Evolutionary conservation across 495 filamentous ascomycete species (phyloP).

Genomic region (Rostrohypoxylon terebratum): DNA sequence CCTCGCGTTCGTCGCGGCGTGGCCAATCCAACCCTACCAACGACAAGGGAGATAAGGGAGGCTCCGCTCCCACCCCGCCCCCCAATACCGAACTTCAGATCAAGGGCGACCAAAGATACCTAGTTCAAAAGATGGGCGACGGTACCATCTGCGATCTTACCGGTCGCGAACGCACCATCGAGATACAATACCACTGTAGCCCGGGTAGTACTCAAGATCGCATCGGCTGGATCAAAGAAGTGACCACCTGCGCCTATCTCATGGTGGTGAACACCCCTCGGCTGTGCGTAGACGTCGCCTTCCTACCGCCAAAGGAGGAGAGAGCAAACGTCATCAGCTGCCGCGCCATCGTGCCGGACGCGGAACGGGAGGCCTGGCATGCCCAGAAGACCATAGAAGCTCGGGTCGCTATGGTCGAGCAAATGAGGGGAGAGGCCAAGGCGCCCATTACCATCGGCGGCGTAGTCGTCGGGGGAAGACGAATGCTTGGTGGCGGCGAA

Average conservation of each 20-base stretch:
- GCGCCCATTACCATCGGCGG: conserved; percentile 59
- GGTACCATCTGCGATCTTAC: conserved; percentile 94
- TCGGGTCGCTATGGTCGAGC: conserved; percentile 61
- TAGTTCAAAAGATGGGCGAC: conserved; percentile 88
- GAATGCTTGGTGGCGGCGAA: conserved; percentile 56
- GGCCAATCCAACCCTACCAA: conserved; percentile 51
- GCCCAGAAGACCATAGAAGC: conserved; percentile 65
- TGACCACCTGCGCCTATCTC: conserved; percentile 91
- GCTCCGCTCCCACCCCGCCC: conserved; percentile 54
- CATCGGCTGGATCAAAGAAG: conserved; percentile 95
- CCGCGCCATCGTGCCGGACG: conserved; percentile 72
- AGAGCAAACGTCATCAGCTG: conserved; percentile 84
- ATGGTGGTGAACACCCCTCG: conserved; percentile 96
- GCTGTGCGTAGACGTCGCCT: conserved; percentile 92
- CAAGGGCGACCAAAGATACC: conserved; percentile 85
- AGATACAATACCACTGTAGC: conserved; percentile 93
- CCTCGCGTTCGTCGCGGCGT: conserved; percentile 40
- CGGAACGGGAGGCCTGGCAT: conserved; percentile 68
- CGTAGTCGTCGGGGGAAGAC: conserved; percentile 66
- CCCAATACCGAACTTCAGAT: conserved; percentile 76
- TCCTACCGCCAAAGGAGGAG: conserved; percentile 85
- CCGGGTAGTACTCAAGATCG: conserved; percentile 78
- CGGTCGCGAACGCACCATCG: conserved; percentile 82
- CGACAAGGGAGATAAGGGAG: conserved; percentile 44
- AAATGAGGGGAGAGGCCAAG: conserved; percentile 49